A percentile compares a stretch with the other conserved stretches of the same genome.
These are phyloP conservation scores for Arabidopsis arenosa DNA, from an alignment of 345 rosid species.

Conservation along the genomic window DNA sequence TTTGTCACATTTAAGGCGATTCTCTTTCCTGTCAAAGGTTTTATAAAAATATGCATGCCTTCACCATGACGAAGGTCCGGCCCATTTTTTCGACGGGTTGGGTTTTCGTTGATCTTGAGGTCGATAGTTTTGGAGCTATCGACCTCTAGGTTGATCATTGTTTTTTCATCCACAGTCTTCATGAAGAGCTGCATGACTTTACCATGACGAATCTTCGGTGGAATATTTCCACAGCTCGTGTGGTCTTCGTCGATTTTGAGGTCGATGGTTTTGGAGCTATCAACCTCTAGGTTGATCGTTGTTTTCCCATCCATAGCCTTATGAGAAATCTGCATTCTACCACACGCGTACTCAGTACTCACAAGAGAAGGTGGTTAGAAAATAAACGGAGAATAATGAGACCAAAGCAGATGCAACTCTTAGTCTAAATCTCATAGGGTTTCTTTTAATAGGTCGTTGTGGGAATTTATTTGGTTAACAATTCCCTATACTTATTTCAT, in stretches of 20 bases:
- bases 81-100: background rate
- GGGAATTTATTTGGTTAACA: background rate
- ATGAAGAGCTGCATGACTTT: conserved; percentile 5
- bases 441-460: no score
- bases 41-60: background rate
- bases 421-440: background rate
- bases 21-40: background rate
- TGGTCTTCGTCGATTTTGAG: background rate
- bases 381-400: background rate
- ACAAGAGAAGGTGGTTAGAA: background rate
- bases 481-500: conserved; percentile 4
- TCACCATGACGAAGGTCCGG: background rate
- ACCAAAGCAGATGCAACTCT: background rate
- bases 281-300: background rate
- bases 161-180: background rate
- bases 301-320: conserved; percentile 17
- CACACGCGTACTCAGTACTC: no score
- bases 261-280: conserved; percentile 6
- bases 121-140: background rate
- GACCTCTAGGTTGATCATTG: background rate
- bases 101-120: background rate
- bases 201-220: background rate
- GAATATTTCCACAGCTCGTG: background rate
- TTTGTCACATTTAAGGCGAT: background rate
- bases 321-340: background rate